phyloP scores from a whole-genome alignment of 1,139 yeast genomes.

The Geotrichum reessii region DNA sequence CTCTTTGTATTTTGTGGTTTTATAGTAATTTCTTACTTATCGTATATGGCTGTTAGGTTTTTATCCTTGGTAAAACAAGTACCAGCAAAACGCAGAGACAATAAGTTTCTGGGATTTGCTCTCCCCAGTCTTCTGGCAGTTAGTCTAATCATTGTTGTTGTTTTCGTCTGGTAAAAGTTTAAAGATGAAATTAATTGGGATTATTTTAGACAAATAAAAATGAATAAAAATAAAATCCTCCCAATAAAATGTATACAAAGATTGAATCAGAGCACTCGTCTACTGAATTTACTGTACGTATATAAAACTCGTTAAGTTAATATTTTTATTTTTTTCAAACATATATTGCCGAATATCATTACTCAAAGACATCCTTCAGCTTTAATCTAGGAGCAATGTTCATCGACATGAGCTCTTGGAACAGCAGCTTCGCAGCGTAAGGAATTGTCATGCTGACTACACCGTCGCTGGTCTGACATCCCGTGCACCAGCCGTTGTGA shows the following conservation, averaged over 20 bases:
- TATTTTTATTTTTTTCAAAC: no score
- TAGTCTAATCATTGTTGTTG: background rate
- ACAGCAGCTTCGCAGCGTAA: conserved; percentile 90
- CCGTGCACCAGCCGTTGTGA: conserved; percentile 93
- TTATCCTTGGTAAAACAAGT: conserved; percentile 1
- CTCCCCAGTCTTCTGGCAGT: background rate
- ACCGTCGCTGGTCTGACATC: conserved; percentile 82
- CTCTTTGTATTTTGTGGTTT: background rate
- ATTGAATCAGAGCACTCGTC: no score
- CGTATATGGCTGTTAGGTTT: background rate
- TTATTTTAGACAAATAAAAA: background rate
- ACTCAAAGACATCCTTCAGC: conserved; percentile 69
- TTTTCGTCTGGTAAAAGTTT: background rate
- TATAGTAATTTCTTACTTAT: background rate
- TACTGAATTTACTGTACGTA: no score
- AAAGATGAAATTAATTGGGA: no score
- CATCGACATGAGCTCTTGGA: conserved; percentile 95
- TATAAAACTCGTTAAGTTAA: background rate
- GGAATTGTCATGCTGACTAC: conserved; percentile 95
- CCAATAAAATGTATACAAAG: background rate
- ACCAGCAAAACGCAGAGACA: background rate
- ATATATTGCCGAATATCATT: background rate
- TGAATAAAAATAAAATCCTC: background rate
- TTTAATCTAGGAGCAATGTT: conserved; percentile 94
- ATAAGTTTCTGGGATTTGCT: background rate